Conservation (phyloP, 768 basidiomycete species). For the Lepiota venenata region DNA sequence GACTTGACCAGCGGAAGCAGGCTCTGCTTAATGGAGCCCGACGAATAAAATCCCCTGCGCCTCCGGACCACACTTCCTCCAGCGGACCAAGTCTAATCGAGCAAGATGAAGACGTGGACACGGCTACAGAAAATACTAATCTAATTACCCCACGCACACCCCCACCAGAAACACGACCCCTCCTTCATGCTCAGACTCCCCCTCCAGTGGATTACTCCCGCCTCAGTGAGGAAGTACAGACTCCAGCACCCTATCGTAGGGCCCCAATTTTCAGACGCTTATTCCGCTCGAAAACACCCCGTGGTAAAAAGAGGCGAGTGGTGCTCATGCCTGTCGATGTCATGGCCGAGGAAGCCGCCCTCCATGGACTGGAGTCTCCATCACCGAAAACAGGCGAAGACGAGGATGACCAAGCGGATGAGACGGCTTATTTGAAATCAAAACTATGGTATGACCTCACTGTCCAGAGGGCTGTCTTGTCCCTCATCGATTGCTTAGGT, state of each 20-base stretch:
- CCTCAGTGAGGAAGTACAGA: not conserved
- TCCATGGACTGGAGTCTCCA: constrained; percentile 21
- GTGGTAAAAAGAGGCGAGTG: constrained; percentile 15
- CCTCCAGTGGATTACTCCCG: not conserved
- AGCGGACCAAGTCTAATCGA: constrained; percentile 4
- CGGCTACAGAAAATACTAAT: not conserved
- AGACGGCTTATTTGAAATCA: constrained; percentile 78
- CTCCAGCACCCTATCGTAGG: not conserved
- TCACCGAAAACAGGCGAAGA: constrained; percentile 17
- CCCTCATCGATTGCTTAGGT: constrained; percentile 48
- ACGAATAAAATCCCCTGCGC: not conserved
- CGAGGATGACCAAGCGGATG: constrained; percentile 38
- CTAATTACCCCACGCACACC: not conserved
- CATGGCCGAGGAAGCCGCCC: constrained; percentile 32
- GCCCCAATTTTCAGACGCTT: not conserved
- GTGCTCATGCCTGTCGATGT: constrained; percentile 34
- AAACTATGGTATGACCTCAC: constrained; percentile 65
- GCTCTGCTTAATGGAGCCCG: not conserved
- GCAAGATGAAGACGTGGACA: constrained; percentile 10
- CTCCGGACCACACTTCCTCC: not conserved
- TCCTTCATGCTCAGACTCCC: not conserved
- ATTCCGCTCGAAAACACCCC: not conserved
- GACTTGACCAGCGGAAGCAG: constrained; percentile 44
- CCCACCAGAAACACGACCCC: constrained; percentile 1
- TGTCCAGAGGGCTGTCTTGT: not conserved